phyloP scores from a whole-genome alignment of 257 asterid genomes.

The Solanum neorickii region DNA sequence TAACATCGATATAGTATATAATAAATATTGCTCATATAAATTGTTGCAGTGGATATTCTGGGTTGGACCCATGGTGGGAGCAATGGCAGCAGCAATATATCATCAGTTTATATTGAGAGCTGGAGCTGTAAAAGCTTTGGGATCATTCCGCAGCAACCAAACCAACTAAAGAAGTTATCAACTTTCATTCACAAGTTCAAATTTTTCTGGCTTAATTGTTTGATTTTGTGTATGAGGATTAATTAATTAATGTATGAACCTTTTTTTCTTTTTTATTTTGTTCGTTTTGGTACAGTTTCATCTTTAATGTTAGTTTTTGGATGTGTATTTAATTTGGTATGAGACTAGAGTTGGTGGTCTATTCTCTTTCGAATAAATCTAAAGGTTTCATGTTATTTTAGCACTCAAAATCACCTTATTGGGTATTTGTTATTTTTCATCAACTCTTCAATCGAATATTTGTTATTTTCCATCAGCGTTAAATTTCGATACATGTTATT shows the following conservation, averaged over 20 bases:
- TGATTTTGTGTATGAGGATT: not conserved
- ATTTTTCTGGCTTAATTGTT: not conserved
- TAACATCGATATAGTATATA: not conserved
- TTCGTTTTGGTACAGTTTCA: not conserved
- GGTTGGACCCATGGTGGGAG: conserved; percentile 4
- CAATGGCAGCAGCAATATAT: not conserved
- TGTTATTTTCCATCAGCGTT: no score
- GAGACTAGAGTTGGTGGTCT: not conserved
- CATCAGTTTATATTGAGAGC: conserved; percentile 4
- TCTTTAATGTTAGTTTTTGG: not conserved
- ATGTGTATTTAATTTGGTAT: conserved; percentile 15
- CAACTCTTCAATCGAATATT: not conserved
- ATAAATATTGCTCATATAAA: not conserved
- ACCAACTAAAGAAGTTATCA: not conserved
- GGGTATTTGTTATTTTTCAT: not conserved
- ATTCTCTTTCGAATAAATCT: not conserved
- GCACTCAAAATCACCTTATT: no score
- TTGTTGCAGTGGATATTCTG: conserved; percentile 1
- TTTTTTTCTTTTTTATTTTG: not conserved
- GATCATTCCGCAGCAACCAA: not conserved
- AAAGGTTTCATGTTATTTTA: not conserved
- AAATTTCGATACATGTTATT: no score
- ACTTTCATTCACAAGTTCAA: not conserved
- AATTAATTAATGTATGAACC: not conserved
- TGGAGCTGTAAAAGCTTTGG: not conserved